phyloP scores from a whole-genome alignment of 768 basidiomycete species.

The Punctularia strigosozonata region DNA sequence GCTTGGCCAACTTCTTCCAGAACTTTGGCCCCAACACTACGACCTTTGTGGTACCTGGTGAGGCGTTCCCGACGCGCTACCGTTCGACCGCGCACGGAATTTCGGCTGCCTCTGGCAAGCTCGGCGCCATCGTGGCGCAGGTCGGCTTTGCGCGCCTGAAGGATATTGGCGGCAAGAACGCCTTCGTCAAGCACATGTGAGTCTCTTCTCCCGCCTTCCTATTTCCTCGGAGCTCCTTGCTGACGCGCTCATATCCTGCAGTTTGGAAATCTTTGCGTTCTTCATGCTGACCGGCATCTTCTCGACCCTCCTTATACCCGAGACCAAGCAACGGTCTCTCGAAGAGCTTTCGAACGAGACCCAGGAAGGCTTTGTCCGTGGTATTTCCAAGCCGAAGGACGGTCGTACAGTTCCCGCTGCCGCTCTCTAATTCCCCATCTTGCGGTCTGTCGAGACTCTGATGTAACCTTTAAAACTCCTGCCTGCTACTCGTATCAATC shows the following conservation, averaged over 20 bases:
- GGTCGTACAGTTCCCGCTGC: background rate
- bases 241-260: slow-evolving; percentile 12
- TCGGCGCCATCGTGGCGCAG: slow-evolving; percentile 74
- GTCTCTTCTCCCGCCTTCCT: slow-evolving; percentile 14
- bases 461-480: background rate
- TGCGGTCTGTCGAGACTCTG: background rate
- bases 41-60: slow-evolving; percentile 74
- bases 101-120: slow-evolving; percentile 71
- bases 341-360: slow-evolving; percentile 69
- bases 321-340: slow-evolving; percentile 56
- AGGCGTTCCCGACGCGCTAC: slow-evolving; percentile 82
- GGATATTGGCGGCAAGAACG: slow-evolving; percentile 54
- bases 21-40: slow-evolving; percentile 80
- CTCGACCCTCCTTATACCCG: slow-evolving; percentile 71
- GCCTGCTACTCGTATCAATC: background rate
- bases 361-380: slow-evolving; percentile 45
- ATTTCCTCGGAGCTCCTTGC: slow-evolving; percentile 1
- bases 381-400: slow-evolving; percentile 7
- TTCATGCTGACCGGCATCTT: slow-evolving; percentile 82
- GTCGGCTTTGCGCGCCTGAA: slow-evolving; percentile 61
- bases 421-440: background rate
- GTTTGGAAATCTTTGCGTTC: slow-evolving; percentile 70
- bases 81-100: slow-evolving; percentile 81
- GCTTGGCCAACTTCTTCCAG: slow-evolving; percentile 83
- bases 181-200: slow-evolving; percentile 59